Base-by-base conservation (phyloP, 1,284 basidiomycete species). In the Papiliotrema terrestris region DNA sequence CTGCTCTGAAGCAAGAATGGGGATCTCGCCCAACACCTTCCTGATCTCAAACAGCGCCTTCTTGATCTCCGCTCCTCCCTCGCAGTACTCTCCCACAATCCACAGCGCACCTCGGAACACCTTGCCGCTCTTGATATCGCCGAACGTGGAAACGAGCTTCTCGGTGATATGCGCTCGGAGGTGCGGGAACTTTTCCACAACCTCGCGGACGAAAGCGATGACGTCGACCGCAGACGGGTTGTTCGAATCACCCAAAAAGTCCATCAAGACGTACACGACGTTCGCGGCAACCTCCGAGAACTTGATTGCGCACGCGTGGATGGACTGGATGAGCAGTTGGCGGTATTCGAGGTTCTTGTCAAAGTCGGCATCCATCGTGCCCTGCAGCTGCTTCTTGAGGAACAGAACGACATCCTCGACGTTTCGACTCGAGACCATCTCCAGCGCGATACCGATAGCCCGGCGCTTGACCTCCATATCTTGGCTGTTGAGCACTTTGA, bases 271-370 rank as follows among this genome's bases (percentile, higher is more conserved):
- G 65, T 95, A 90, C 0, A 98, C 93, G 46, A 98, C 95, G 63
- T 88, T 93, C 4, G 90, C 89, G 2, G 95, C 95, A 15, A 99
- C 91, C 75, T 98, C 95, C n/a, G 91, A 93, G 81, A 97, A 98
- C 68, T 88, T 90, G 82, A 98, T 88, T 8, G 95, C 95, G 67
- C 91, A 95, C 50, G 96, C 83, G 75, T 98, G 96, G 65, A 98
- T 97, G 49, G 89, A 93, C 77, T 98, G 94, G 66, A 99, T 98
- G 59, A 99, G 84, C 1, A 98, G 83, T 72, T 98, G 95, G 45
- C 95, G 85, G 78, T 98, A 98, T 73, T 98, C 95, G 11, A 91
- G 82, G 51, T 89, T 88, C 89, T 73, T 72, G 67, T 78, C 74
- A 56, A 68, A 75, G 54, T 95, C 92, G 59, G 86, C 87, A 63